Base-by-base conservation (phyloP, 805 yeast genomes). In the Sungouiella blattae region DNA sequence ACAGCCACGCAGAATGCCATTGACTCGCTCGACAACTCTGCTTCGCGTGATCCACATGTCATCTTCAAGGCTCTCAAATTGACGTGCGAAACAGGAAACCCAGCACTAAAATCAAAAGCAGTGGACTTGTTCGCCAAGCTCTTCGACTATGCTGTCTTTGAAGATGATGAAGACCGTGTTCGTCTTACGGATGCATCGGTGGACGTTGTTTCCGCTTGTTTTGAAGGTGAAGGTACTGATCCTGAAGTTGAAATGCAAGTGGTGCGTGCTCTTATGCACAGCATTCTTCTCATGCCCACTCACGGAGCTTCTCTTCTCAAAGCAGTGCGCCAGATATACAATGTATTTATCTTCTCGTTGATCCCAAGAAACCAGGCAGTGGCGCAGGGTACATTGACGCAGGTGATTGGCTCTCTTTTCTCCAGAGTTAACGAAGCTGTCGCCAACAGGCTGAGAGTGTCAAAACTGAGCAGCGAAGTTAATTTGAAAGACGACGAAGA, bases 361-460 rank as follows among this genome's bases (percentile, higher is more conserved):
- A 79, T 83, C 13, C 78, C 91, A 3, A 69, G 84, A 17, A 91
- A 88, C 55, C 98, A 93, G 62, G 85, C 88, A 1, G 80, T 89
- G 40, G 98, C 98, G 0, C 98, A 94, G 65, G 98, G 96, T 1
- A 83, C 93, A 6, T 70, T 93, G 46, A 86, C 94, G 3, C 99
- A 93, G 62, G 83, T 91, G 51, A 87, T 93, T 15, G 80, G 80
- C 36, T 80, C 86, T 6, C 82, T 89, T 8, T 93, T 87, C 63
- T 95, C 85, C 43, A 77, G 93, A 43, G 67, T 68, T 17, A 43
- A 55, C 26, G 70, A 65, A 29, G 46, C 57, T n/a, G 25, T 32
- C 11, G 32, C 37, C 13, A 23, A 27, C 38, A 3, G 23, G 39
- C n/a, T n/a, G n/a, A n/a, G n/a, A 14, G 28, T 26, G n/a, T 35